Evolutionary conservation across 108 stramenopile species (phyloP).

Genomic region (Cyclotella cryptica): DNA sequence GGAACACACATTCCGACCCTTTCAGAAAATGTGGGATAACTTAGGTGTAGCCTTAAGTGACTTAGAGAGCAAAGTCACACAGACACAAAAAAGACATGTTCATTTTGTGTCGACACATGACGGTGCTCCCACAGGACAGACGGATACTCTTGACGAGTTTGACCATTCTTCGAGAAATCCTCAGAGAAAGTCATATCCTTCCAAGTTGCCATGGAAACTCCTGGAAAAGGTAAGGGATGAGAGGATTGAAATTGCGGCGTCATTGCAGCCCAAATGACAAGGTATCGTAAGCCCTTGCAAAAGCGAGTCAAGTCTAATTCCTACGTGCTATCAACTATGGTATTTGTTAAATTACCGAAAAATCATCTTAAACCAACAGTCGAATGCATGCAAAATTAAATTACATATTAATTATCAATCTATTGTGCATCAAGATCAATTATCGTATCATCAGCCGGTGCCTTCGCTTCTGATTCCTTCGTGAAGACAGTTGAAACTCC

Average conservation of each 20-base stretch:
- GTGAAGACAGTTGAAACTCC: neutral
- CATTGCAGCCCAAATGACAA: constrained; percentile 11
- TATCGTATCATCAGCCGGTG: constrained; percentile 28
- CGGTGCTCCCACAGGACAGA: neutral
- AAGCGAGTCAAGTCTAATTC: too few relatives aligned
- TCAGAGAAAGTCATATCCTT: constrained; percentile 13
- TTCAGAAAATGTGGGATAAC: constrained; percentile 32
- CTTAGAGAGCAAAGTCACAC: neutral
- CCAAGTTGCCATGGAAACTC: constrained; percentile 22
- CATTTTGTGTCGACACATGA: neutral
- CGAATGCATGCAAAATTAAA: too few relatives aligned
- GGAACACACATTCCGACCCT: constrained; percentile 22
- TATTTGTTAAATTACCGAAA: too few relatives aligned
- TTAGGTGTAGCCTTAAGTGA: constrained; percentile 1
- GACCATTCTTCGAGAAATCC: neutral
- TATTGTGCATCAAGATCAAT: constrained; percentile 47
- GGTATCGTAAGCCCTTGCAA: too few relatives aligned
- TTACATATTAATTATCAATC: neutral
- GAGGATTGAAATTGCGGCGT: constrained; percentile 6
- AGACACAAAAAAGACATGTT: neutral
- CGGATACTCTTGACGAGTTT: neutral
- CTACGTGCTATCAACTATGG: too few relatives aligned
- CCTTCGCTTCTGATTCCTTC: constrained; percentile 4
- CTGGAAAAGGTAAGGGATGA: constrained; percentile 30
- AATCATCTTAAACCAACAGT: too few relatives aligned